Evolutionary conservation across 139 green algal species (phyloP).

Genomic region (Pedinophyceae sp.): DNA sequence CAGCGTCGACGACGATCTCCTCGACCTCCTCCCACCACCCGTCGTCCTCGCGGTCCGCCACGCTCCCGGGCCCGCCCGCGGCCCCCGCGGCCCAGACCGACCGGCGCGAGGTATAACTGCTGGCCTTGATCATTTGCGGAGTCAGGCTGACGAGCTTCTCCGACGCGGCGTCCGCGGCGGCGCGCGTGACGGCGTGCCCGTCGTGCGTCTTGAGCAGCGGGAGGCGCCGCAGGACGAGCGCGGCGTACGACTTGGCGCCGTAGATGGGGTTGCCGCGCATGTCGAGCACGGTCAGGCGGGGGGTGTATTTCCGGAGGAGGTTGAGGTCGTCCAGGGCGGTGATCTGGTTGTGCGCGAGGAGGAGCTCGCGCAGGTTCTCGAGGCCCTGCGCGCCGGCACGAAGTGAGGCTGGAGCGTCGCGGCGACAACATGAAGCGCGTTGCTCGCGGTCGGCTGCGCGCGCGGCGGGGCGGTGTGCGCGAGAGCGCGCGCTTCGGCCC

Average conservation of each 20-base stretch:
- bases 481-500: too few relatives aligned
- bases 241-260: constrained; percentile 31
- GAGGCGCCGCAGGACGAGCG: constrained; percentile 15
- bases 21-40: constrained; percentile 7
- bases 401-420: too few relatives aligned
- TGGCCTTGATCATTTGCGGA: constrained; percentile 4
- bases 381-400: constrained; percentile 4
- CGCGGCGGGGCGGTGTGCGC: too few relatives aligned
- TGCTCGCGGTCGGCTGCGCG: neutral
- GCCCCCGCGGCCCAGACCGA: too few relatives aligned
- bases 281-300: constrained; percentile 33
- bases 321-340: constrained; percentile 30
- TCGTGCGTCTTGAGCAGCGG: constrained; percentile 14
- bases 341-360: constrained; percentile 12
- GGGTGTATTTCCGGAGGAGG: constrained; percentile 34
- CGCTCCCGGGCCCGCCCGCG: neutral
- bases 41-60: neutral
- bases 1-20: neutral
- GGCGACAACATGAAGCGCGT: too few relatives aligned
- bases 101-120: constrained; percentile 1
- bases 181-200: neutral
- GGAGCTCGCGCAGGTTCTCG: constrained; percentile 9
- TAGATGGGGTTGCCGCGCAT: constrained; percentile 31
- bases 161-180: neutral
- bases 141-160: constrained; percentile 1